Evolutionary conservation across 164 flowering plant species (phyloP).

Genomic region (Berberis thunbergii): DNA sequence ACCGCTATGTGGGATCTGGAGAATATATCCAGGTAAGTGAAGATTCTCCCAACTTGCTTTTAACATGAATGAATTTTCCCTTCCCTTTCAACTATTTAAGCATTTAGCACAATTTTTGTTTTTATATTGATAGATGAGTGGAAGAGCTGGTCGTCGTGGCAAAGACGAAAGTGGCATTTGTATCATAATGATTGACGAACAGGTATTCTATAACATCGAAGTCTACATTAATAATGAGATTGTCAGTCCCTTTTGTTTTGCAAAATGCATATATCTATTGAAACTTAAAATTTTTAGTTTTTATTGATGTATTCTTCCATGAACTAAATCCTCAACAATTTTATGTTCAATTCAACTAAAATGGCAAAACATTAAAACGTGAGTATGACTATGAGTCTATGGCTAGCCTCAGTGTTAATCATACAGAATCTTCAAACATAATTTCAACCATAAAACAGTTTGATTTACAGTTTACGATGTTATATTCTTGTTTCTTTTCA

Average conservation of each 20-base stretch:
- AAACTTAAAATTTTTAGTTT: too few relatives aligned
- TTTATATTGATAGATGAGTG: constrained; percentile 69
- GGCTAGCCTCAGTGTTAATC: too few relatives aligned
- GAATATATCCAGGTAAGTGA: constrained; percentile 96
- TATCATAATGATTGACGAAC: constrained; percentile 93
- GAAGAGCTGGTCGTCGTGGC: constrained; percentile 99
- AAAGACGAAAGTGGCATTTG: constrained; percentile 98
- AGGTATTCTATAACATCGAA: constrained; percentile 32
- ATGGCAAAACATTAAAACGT: constrained; percentile 39
- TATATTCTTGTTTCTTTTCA: constrained; percentile 13
- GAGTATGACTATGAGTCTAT: too few relatives aligned
- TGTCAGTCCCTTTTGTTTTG: too few relatives aligned
- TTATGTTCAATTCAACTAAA: too few relatives aligned
- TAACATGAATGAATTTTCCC: not conserved
- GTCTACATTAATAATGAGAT: not conserved
- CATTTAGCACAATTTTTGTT: constrained; percentile 34
- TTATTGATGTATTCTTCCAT: too few relatives aligned
- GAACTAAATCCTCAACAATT: too few relatives aligned
- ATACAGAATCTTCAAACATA: too few relatives aligned
- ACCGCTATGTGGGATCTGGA: constrained; percentile 89
- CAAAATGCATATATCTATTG: too few relatives aligned
- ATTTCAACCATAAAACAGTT: not conserved
- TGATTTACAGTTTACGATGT: not conserved
- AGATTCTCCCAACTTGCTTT: not conserved
- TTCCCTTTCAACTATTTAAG: constrained; percentile 50